Base-by-base conservation (phyloP, 306 rosid species). In the Ormosia semicastrata region DNA sequence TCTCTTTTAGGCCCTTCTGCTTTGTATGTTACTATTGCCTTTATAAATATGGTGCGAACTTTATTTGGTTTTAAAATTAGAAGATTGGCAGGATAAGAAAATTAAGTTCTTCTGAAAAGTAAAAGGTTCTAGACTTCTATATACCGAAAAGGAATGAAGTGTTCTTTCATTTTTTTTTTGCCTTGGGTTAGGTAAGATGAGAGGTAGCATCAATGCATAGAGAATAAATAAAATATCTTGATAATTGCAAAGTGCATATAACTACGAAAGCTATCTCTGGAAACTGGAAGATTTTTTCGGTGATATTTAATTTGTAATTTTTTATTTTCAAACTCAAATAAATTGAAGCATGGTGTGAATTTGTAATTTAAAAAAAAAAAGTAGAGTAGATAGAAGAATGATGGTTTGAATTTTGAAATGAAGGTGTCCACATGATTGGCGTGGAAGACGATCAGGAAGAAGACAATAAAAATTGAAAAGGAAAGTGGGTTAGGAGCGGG, bases 341-440 rank as follows among this genome's bases (percentile, higher is more conserved):
- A 46, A 69, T 49, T 36, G 58, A 68, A 41, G 17, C 79, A 60
- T 62, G 39, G 56, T 62, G 49, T 4, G 34, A 34, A 59, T 69
- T 11, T 32, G 37, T 11, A 29, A 32, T n/a, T n/a, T 53, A 43
- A 65, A 81, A 74, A 58, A 8, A 53, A 54, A 34, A 15, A 24
- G 30, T 4, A 39, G 50, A 62, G 72, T 37, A 47, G 39, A 7
- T 14, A 8, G 78, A 50, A 70, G 44, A 71, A 78, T 43, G 76
- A 83, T 77, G 83, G 76, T 24, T 63, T 44, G 52, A 63, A 39
- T 36, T 14, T 63, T 44, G 52, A 63, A 39, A 64, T 14, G 69
- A 37, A 14, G 41, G 86, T 17, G 46, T 83, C 67, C 77, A 84
- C 87, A 68, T 79, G 79, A 71, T 77, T 50, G 59, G 79, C 70